Evolutionary conservation across 2,329 filamentous ascomycete genomes (phyloP).

Genomic region (Fusarium cicatricum): DNA sequence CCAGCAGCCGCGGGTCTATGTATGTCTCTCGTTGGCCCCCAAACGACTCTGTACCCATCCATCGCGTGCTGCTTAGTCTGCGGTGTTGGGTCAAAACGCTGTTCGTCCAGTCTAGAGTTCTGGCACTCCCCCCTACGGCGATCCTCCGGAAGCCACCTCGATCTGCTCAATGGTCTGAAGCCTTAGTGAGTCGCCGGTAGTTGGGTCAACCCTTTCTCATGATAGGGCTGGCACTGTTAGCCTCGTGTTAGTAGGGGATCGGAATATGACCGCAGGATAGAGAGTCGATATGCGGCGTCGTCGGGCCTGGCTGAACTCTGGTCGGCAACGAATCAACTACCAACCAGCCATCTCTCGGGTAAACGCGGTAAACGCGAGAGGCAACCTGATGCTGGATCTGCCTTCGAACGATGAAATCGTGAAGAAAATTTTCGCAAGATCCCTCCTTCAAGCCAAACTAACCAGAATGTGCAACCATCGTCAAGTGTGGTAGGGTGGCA

Average conservation of each 20-base stretch:
- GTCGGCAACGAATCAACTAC: constrained; percentile 6
- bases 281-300: constrained; percentile 14
- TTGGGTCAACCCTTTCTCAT: constrained; percentile 1
- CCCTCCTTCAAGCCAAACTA: background rate
- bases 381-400: constrained; percentile 6
- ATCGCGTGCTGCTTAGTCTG: constrained; percentile 10
- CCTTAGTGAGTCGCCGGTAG: constrained; percentile 14
- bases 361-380: constrained; percentile 20
- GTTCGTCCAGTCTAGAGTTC: constrained; percentile 8
- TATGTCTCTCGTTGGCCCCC: constrained; percentile 35
- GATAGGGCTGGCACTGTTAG: constrained; percentile 31
- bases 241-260: constrained; percentile 7
- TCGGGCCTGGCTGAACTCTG: constrained; percentile 12
- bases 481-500: constrained; percentile 9
- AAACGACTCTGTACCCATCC: constrained; percentile 11
- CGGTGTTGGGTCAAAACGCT: constrained; percentile 7
- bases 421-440: background rate
- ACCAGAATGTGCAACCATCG: constrained; percentile 1
- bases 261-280: constrained; percentile 12
- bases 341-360: constrained; percentile 6
- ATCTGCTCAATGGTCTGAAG: constrained; percentile 22
- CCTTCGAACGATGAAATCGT: background rate
- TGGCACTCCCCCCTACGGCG: constrained; percentile 11
- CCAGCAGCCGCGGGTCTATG: constrained; percentile 26
- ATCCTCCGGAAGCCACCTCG: constrained; percentile 2